phyloP scores from a whole-genome alignment of 495 filamentous ascomycete species.

The Pseudotulostoma volvatum region DNA sequence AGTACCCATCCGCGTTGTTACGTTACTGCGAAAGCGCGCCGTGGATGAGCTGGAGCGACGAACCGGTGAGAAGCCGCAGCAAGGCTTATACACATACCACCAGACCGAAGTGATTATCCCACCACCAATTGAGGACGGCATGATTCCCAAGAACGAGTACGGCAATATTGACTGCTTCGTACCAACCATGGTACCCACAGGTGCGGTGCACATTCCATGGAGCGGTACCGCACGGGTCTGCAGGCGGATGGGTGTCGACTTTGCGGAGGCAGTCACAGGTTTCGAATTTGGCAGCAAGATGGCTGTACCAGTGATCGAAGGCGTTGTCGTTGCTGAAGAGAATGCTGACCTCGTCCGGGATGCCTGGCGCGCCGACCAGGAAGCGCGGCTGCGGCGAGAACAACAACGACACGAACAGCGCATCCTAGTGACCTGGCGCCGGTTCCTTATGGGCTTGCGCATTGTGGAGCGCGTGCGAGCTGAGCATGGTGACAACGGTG shows the following conservation, averaged over 20 bases:
- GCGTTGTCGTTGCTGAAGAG: slow-evolving; percentile 74
- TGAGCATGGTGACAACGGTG: slow-evolving; percentile 50
- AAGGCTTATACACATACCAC: slow-evolving; percentile 68
- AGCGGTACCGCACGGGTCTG: slow-evolving; percentile 64
- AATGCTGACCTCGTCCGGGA: slow-evolving; percentile 59
- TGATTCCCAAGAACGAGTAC: slow-evolving; percentile 87
- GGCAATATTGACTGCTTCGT: slow-evolving; percentile 96
- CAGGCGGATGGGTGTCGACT: slow-evolving; percentile 70
- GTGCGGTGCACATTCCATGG: slow-evolving; percentile 67
- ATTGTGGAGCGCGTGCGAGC: slow-evolving; percentile 63
- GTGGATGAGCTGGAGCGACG: slow-evolving; percentile 66
- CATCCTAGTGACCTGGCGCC: slow-evolving; percentile 66
- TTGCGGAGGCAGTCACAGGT: slow-evolving; percentile 85
- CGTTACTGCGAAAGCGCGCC: slow-evolving; percentile 72
- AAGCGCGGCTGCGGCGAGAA: slow-evolving; percentile 60
- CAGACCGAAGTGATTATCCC: slow-evolving; percentile 87
- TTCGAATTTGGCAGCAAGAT: slow-evolving; percentile 92
- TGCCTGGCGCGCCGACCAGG: slow-evolving; percentile 68
- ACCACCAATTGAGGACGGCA: slow-evolving; percentile 61
- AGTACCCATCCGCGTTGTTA: slow-evolving; percentile 83
- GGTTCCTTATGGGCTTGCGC: slow-evolving; percentile 67
- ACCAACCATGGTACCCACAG: slow-evolving; percentile 76
- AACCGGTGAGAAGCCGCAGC: slow-evolving; percentile 66
- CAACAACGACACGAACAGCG: slow-evolving; percentile 63
- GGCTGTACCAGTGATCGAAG: slow-evolving; percentile 81